phyloP scores from a whole-genome alignment of 2,329 filamentous ascomycete species.

The Botryotinia narcissicola region DNA sequence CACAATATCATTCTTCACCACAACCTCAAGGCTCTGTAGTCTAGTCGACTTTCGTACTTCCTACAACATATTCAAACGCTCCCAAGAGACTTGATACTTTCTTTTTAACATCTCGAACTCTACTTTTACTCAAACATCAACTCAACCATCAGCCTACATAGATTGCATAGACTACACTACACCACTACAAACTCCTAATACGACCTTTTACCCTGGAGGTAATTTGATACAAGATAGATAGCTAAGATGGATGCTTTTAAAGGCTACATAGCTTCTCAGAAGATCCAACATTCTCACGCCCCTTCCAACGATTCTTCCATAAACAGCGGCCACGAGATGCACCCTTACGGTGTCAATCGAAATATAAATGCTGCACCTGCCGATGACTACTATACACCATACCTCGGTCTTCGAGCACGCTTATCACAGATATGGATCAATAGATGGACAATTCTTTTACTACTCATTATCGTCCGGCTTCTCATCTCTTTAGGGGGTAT shows the following conservation, averaged over 20 bases:
- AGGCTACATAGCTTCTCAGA: conserved; percentile 35
- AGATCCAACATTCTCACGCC: conserved; percentile 30
- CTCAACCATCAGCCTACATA: conserved; percentile 7
- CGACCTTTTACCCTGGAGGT: conserved; percentile 9
- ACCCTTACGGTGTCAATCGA: conserved; percentile 28
- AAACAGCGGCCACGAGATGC: conserved; percentile 37
- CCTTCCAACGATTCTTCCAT: conserved; percentile 41
- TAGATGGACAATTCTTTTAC: conserved; percentile 86
- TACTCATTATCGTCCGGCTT: conserved; percentile 80
- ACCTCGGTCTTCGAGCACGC: conserved; percentile 83
- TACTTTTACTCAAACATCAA: conserved; percentile 2
- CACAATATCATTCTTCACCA: background rate
- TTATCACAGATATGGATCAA: conserved; percentile 98
- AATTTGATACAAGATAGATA: conserved; percentile 23
- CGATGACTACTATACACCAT: conserved; percentile 76
- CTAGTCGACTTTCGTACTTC: conserved; percentile 18
- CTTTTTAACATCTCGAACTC: conserved; percentile 4
- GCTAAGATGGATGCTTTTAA: conserved; percentile 37
- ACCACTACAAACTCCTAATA: conserved; percentile 1
- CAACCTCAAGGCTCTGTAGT: background rate
- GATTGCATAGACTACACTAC: conserved; percentile 7
- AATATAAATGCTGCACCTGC: conserved; percentile 35
- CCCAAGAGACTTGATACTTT: background rate
- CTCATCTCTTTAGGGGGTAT: conserved; percentile 73
- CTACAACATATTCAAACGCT: background rate